Conservation (phyloP, 202 grass and related monocot genomes). For the Panicum virgatum region DNA sequence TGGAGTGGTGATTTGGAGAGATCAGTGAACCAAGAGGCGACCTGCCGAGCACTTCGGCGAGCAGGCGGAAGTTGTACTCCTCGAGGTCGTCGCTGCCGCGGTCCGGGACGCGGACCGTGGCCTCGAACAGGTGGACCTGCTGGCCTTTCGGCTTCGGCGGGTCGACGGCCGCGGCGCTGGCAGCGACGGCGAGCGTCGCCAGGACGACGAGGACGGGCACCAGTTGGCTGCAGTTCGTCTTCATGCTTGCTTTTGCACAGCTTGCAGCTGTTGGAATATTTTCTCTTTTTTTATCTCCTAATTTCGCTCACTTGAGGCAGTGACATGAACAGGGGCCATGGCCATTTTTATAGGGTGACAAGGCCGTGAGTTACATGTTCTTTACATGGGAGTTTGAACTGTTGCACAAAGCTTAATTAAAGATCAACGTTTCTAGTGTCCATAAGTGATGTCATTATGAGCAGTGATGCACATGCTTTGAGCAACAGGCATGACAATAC, state of each 20-base stretch:
- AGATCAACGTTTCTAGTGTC: conserved; percentile 10
- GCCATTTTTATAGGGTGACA: conserved; percentile 13
- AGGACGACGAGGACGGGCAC: background rate
- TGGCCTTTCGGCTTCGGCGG: conserved; percentile 11
- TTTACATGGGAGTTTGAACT: conserved; percentile 5
- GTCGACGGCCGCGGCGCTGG: background rate
- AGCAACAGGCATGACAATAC: background rate
- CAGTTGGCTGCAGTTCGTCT: conserved; percentile 13
- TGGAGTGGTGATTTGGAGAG: background rate
- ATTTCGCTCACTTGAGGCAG: background rate
- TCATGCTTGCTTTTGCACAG: conserved; percentile 20
- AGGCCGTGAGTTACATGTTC: background rate
- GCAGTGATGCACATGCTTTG: background rate
- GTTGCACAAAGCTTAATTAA: conserved; percentile 9
- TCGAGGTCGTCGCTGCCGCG: background rate
- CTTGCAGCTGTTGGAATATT: background rate
- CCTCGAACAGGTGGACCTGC: conserved; percentile 45
- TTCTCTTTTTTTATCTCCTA: background rate
- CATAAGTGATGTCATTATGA: background rate
- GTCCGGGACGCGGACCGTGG: conserved; percentile 20
- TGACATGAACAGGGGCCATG: background rate
- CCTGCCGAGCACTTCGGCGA: conserved; percentile 44
- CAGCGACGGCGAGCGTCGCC: conserved; percentile 16
- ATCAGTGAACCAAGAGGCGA: background rate
- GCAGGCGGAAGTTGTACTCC: conserved; percentile 44